Conservation (phyloP, 1,284 basidiomycete species). For the Leccinum fuscescens region DNA sequence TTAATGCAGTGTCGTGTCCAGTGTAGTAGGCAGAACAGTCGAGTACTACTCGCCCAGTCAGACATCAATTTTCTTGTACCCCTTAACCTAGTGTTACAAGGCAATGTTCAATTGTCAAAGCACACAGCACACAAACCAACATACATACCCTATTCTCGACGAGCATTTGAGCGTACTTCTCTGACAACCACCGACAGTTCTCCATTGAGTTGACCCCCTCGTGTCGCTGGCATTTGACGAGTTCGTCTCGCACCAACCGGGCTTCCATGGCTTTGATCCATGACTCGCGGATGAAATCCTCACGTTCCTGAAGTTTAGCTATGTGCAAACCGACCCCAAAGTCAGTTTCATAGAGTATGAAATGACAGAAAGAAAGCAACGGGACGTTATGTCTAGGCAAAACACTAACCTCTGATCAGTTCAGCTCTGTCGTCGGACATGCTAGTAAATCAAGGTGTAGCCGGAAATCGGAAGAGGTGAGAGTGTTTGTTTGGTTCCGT, state of each 20-base stretch:
- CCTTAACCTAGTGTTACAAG: constrained; percentile 43
- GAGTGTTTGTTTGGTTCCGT: constrained; percentile 27
- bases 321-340: not conserved
- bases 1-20: not conserved
- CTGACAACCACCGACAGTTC: constrained; percentile 84
- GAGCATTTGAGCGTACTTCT: constrained; percentile 84
- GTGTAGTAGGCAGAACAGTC: not conserved
- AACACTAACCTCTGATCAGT: constrained; percentile 31
- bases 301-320: constrained; percentile 69
- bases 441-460: constrained; percentile 3
- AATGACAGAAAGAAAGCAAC: not conserved
- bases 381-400: not conserved
- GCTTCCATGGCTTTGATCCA: constrained; percentile 97
- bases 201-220: constrained; percentile 93
- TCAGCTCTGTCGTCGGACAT: constrained; percentile 37
- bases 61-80: constrained; percentile 51
- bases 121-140: constrained; percentile 27
- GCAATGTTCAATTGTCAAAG: constrained; percentile 6
- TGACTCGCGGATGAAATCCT: constrained; percentile 82
- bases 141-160: constrained; percentile 79
- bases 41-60: constrained; percentile 11
- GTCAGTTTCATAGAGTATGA: not conserved
- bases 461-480: not conserved
- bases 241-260: constrained; percentile 85
- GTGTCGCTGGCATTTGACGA: constrained; percentile 86